Evolutionary conservation across 2,329 filamentous ascomycete species (phyloP), one percentile per base, ranked within the genome.

Genomic region (Paracoccidioides lutzii): DNA sequence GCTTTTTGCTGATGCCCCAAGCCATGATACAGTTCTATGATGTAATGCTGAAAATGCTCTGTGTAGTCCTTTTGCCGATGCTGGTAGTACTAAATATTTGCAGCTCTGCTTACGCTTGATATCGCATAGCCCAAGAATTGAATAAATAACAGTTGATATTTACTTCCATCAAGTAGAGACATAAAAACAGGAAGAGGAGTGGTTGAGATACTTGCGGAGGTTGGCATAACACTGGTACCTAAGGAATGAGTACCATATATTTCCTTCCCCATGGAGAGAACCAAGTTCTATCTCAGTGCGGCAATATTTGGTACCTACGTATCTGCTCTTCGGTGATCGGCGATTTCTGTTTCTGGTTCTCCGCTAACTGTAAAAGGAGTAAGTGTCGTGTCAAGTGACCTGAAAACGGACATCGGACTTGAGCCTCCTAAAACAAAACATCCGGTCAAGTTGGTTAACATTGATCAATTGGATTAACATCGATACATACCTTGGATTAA

Each of bases 1-100:
- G 74, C 48, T 67, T 59, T 10, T 60, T 59, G 33, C 66, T 62
- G 43, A 60, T 61, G 50, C 61, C 62, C 70, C 69, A 71, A 57
- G 68, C 59, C 65, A 69, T 69, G 41, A 56, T 48, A 48, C n/a
- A 7, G 9, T 32, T 48, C 10, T 58, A 58, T 51, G 4, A 14
- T 35, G 22, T 35, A 55, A 6, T 51, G 33, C 46, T 35, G n/a
- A 30, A 28, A 44, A 10, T 12, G 42, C 44, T 46, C 44, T 7
- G 33, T 10, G 5, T 14, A 1, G 28, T 33, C 28, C 44, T 14
- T 33, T 32, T 28, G 14, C 12, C 22, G 22, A 22, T 2, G 22
- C 22, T 22, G 22, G 22, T 22, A 22, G 22, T 1, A 2, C n/a
- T 7, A 12, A 40, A 9, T 33, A 14, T 14, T 22, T 14, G 28